These are phyloP conservation scores for Saccharomycopsis synnaedendra DNA, from an alignment of 805 yeast species.

Conservation along the genomic window DNA sequence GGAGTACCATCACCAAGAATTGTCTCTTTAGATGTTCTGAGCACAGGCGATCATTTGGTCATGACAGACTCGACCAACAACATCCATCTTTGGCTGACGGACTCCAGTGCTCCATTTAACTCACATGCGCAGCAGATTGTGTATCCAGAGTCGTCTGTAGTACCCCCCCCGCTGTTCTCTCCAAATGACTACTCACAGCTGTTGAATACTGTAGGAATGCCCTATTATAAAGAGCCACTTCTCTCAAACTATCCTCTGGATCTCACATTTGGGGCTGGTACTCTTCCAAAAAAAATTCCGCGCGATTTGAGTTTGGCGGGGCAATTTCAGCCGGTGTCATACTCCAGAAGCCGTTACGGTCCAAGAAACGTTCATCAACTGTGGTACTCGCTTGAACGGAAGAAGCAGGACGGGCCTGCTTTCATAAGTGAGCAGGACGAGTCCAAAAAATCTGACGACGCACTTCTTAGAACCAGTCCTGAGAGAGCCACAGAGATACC, in stretches of 20 bases:
- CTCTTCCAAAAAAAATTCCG: slow-evolving; percentile 14
- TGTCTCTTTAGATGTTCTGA: slow-evolving; percentile 14
- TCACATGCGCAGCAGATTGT: slow-evolving; percentile 37
- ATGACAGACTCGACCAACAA: slow-evolving; percentile 54
- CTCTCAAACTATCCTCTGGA: slow-evolving; percentile 74
- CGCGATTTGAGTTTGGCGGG: slow-evolving; percentile 14
- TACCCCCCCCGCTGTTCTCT: slow-evolving; percentile 16
- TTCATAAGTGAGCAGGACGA: slow-evolving; percentile 45
- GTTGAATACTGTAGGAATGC: slow-evolving; percentile 69
- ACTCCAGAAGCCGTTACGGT: slow-evolving; percentile 47
- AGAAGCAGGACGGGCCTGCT: slow-evolving; percentile 30
- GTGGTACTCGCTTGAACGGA: slow-evolving; percentile 28
- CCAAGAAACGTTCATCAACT: slow-evolving; percentile 37
- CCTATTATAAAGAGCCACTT: slow-evolving; percentile 67
- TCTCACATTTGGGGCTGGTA: slow-evolving; percentile 33
- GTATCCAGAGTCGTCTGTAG: slow-evolving; percentile 31
- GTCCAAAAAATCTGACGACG: slow-evolving; percentile 19
- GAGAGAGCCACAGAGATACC: slow-evolving; percentile 29
- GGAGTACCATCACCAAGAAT: slow-evolving; percentile 24
- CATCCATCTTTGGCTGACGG: slow-evolving; percentile 59
- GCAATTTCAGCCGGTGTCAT: slow-evolving; percentile 18
- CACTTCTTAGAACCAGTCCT: slow-evolving; percentile 19
- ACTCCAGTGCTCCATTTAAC: slow-evolving; percentile 30
- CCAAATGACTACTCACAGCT: slow-evolving; percentile 42
- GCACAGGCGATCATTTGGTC: slow-evolving; percentile 64